Evolutionary conservation across 805 yeast genomes (phyloP), one percentile per base, ranked within the genome.

Genomic region (Debaryomyces prosopidis): DNA sequence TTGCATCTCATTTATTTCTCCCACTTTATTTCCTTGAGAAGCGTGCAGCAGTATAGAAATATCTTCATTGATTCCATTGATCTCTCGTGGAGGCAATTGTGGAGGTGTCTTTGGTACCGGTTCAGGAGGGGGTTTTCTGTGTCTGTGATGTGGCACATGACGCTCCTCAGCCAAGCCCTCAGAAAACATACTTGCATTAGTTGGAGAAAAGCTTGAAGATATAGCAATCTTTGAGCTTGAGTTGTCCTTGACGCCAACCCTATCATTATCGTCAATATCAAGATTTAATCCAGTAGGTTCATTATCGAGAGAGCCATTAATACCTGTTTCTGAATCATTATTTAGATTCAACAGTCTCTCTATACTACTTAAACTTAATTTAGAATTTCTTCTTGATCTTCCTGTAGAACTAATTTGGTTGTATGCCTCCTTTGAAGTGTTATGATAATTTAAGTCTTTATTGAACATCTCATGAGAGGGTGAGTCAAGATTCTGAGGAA

Each of bases 41-140:
- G 26, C 9, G 26, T 23, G 6, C 9, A 23, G 9, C 9, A 10
- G 9, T 10, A 7, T 23, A 7, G 26, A 3, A 23, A 4, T 2
- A 23, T 23, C 26, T 7, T 23, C 9, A 2, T 7, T 4, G 9
- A 23, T 10, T 23, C 26, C 26, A 23, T 23, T 11, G 33, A 30
- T 30, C 11, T 30, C 33, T 11, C 33, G 5, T 10, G 47, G 35
- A 26, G 43, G 39, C 5, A 40, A 28, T 14, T 34, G 34, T 6
- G 33, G 36, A 36, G 45, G 45, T 9, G 40, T 40, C 43, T 11
- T 40, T 16, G 45, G 45, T 5, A 40, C 34, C 6, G 37, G 23
- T 3, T 49, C 51, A 4, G 59, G 58, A 12, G 59, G 59, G 7
- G 56, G 48, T 42, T 53, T 55, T 44, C 59, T 42, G 33, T 45